Base-by-base conservation (phyloP, 2,329 filamentous ascomycete genomes). In the Alternaria sp. region DNA sequence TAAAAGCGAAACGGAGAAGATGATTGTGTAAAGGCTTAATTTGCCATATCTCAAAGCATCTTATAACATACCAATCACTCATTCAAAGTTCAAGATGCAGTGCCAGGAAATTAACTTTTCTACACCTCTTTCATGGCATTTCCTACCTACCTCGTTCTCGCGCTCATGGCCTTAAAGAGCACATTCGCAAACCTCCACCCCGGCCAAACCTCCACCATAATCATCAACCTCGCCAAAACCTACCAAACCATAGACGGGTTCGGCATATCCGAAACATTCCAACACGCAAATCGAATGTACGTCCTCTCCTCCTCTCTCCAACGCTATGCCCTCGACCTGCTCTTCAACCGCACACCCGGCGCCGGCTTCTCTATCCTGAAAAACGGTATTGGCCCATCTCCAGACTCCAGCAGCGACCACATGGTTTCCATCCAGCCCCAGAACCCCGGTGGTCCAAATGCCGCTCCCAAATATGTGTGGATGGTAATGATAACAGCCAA, bases 201-300 rank as follows among this genome's bases (percentile, higher is more conserved):
- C 10, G 64, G 68, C 26, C 69, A 72, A 61, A 51, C 66, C 4
- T 65, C 66, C 3, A 68, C 63, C 8, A 77, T 82, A 55, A 80
- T 74, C 0, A 78, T 82, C n/a, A 76, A 81, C 62, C 68, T 79
- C 4, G 63, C 73, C 21, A 79, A 77, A 65, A 81, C 77, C 39
- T 81, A 78, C 67, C 80, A 82, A 71, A 79, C 71, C 7, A 81
- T 82, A 58, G 79, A 81, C 58, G 80, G 80, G 14, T 82, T 82
- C 63, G 80, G 80, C n/a, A 79, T 79, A 66, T 77, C 74, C 17
- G 77, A 79, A 48, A 80, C 80, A 4, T 82, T 82, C 63, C 79
- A 81, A 65, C 77, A 80, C 5, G 80, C 80, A 44, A 81, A 79
- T 60, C 76, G 80, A 44, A 79, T 82, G 71, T 77, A 77, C 34